Evolutionary conservation across 805 yeast genomes (phyloP), one percentile per base, ranked within the genome.

Genomic region (Candida corydali): DNA sequence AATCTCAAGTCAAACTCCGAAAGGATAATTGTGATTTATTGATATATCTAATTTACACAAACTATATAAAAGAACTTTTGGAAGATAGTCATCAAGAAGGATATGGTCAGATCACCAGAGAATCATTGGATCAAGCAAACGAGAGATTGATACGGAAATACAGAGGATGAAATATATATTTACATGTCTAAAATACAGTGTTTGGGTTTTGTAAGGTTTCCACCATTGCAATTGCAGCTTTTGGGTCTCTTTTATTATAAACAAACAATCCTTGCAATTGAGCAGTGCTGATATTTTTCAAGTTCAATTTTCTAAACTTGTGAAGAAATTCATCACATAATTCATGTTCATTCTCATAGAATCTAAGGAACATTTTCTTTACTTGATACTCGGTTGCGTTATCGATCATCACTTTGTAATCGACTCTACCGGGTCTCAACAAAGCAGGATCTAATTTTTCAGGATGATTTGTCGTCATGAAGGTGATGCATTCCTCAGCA

Each of bases 381-480:
- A 86, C 81, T 65, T 93, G 98, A 53, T 73, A 72, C 28, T 76
- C 76, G 0, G 91, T 72, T n/a, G 98, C 98, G 57, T 91, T 86
- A 46, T 85, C 93, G 26, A 93, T 76, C 51, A 81, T 65, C 15
- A 80, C 82, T 61, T 87, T 86, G 58, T 72, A 80, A 55, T 93
- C 98, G 22, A 93, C 82, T 60, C 98, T 73, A 2, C 98, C 98
- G 0, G 98, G 98, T 46, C 98, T 73, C 56, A 93, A 64, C 29
- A 93, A 72, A 0, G 98, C 98, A 1, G 96, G 87, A 52, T 93
- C 98, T 26, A 93, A 67, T 44, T 78, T 78, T 44, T 93, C 98
- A 0, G 97, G 96, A 54, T 93, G 98, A 59, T 93, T 93, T 15
- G 98, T 91, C 15, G 98, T 93, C 98, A 93, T 93, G 60, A 93